phyloP scores from a whole-genome alignment of 768 basidiomycete genomes.

The Gloeopeniophorella convolvens region DNA sequence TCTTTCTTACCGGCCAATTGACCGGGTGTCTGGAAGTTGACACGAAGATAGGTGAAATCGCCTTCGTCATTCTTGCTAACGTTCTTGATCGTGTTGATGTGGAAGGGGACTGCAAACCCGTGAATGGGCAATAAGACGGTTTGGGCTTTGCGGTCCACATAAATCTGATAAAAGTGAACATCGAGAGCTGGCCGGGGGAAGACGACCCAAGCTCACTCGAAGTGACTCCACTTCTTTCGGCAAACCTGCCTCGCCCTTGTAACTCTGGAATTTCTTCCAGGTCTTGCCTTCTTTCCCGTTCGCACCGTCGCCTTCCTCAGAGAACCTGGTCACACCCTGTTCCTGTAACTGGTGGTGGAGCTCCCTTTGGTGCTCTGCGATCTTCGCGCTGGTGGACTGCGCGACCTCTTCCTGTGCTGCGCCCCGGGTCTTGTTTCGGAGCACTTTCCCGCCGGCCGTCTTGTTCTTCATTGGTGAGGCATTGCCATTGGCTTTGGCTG shows the following conservation, averaged over 20 bases:
- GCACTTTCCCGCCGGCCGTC: conserved; percentile 75
- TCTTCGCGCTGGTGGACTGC: conserved; percentile 66
- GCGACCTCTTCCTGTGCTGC: conserved; percentile 82
- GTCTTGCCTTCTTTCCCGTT: conserved; percentile 84
- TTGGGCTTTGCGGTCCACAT: conserved; percentile 83
- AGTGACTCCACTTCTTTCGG: conserved; percentile 78
- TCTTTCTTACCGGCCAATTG: conserved; percentile 98
- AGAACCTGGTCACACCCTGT: conserved; percentile 77
- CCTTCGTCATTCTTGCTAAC: conserved; percentile 96
- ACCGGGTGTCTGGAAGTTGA: conserved; percentile 98
- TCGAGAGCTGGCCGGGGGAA: background rate
- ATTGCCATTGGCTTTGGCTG: conserved; percentile 60
- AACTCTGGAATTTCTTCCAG: conserved; percentile 95
- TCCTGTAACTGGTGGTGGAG: conserved; percentile 70
- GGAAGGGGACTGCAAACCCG: conserved; percentile 94
- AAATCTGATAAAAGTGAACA: conserved; percentile 48
- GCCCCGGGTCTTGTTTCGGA: conserved; percentile 86
- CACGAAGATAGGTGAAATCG: conserved; percentile 87
- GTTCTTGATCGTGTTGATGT: conserved; percentile 98
- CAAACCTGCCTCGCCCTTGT: conserved; percentile 88
- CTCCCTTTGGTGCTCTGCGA: conserved; percentile 83
- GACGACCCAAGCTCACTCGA: conserved; percentile 46
- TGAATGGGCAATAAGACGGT: conserved; percentile 90
- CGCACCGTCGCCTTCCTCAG: conserved; percentile 69
- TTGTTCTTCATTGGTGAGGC: conserved; percentile 58